Conservation (phyloP, 1,284 basidiomycete species). For the Sporisorium iseilematis-ciliati region DNA sequence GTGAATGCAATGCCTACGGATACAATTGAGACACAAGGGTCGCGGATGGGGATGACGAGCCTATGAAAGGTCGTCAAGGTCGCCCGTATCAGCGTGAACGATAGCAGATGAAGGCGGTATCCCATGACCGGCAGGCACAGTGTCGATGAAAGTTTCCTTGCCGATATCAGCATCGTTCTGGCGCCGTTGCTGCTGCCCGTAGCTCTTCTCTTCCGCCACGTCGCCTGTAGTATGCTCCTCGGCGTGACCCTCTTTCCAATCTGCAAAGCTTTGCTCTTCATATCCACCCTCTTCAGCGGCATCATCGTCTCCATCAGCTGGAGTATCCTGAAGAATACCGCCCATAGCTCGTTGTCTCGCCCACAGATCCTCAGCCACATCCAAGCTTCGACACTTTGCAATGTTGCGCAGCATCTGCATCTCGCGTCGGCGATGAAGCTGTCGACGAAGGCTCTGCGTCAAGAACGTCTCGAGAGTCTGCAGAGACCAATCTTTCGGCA, state of each 20-base stretch:
- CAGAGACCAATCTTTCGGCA: slow-evolving; percentile 60
- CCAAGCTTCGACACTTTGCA: slow-evolving; percentile 54
- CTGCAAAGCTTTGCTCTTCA: slow-evolving; percentile 15
- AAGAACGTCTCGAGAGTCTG: slow-evolving; percentile 57
- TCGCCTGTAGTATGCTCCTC: neutral
- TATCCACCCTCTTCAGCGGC: slow-evolving; percentile 5
- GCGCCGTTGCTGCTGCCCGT: neutral
- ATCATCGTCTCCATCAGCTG: slow-evolving; percentile 19
- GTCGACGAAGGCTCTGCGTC: slow-evolving; percentile 46
- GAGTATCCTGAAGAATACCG: slow-evolving; percentile 50
- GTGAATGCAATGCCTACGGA: no score
- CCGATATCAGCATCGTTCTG: neutral
- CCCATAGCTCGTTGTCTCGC: slow-evolving; percentile 51
- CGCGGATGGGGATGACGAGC: no score
- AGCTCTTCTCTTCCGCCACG: slow-evolving; percentile 6
- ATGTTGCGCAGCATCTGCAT: slow-evolving; percentile 52
- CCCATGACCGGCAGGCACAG: slow-evolving; percentile 8
- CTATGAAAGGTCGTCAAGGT: slow-evolving; percentile 25
- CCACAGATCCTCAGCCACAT: slow-evolving; percentile 56
- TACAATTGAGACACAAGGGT: no score
- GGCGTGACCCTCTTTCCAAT: slow-evolving; percentile 16
- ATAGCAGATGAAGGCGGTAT: slow-evolving; percentile 17
- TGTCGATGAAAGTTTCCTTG: slow-evolving; percentile 25
- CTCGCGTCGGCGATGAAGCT: slow-evolving; percentile 47
- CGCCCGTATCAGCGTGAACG: slow-evolving; percentile 10